These are phyloP conservation scores for Coniochaeta sp. DNA, from an alignment of 2,329 filamentous ascomycete genomes.

Conservation along the genomic window DNA sequence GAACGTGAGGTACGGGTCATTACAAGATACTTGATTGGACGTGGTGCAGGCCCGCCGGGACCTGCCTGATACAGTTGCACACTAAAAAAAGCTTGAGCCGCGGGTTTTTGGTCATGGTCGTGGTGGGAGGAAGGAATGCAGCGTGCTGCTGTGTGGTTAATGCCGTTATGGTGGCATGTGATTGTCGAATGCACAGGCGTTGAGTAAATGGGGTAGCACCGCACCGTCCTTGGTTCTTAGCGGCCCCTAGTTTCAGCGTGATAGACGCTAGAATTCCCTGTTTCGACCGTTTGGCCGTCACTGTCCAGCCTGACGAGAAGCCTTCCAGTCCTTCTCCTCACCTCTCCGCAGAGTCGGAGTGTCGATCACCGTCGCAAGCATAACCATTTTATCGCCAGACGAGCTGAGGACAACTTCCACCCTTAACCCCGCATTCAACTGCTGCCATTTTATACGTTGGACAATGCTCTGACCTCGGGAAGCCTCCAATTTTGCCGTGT, in stretches of 20 bases:
- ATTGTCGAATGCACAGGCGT: background rate
- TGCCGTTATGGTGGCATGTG: background rate
- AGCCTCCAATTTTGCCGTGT: background rate
- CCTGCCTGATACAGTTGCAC: background rate
- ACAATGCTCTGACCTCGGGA: background rate
- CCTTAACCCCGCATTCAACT: background rate
- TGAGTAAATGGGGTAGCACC: background rate
- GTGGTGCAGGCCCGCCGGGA: background rate
- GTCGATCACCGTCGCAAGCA: background rate
- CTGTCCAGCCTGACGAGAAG: too few species aligned
- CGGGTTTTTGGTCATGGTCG: background rate
- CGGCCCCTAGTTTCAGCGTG: background rate
- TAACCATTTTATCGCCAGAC: background rate
- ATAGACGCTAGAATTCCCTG: background rate
- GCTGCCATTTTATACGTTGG: background rate
- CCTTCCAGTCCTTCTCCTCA: background rate
- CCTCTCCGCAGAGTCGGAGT: background rate
- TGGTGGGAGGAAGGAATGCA: background rate
- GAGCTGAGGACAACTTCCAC: background rate
- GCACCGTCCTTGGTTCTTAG: background rate
- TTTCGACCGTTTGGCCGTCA: background rate
- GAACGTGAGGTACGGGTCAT: background rate
- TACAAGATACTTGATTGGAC: background rate
- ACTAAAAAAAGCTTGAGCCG: constrained; percentile 1
- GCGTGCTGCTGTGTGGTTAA: too few species aligned